phyloP scores from a whole-genome alignment of 2,329 filamentous ascomycete species.

The Sclerotinia sclerotiorum region DNA sequence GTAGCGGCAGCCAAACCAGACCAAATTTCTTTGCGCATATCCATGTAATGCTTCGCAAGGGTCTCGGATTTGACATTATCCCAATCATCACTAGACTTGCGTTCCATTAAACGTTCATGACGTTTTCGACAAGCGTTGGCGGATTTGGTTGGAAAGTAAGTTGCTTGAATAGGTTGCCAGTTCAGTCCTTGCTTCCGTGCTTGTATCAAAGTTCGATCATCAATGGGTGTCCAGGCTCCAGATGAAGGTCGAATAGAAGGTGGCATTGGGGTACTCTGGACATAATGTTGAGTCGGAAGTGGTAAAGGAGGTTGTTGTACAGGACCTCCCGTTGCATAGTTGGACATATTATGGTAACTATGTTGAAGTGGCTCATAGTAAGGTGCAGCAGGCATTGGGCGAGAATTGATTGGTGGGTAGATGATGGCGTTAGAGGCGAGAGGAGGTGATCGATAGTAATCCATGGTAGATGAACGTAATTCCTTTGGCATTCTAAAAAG shows the following conservation, averaged over 20 bases:
- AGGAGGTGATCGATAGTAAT: conserved; percentile 25
- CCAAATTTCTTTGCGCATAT: conserved; percentile 80
- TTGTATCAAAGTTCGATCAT: conserved; percentile 71
- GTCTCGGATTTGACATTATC: conserved; percentile 72
- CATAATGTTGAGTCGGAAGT: conserved; percentile 22
- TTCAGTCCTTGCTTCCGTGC: conserved; percentile 75
- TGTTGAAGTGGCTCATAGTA: conserved; percentile 25
- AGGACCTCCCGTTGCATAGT: conserved; percentile 26
- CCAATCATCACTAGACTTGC: conserved; percentile 61
- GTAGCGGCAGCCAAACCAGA: conserved; percentile 66
- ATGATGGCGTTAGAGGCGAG: conserved; percentile 13
- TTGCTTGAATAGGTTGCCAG: conserved; percentile 77
- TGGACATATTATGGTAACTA: conserved; percentile 19
- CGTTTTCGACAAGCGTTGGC: conserved; percentile 77
- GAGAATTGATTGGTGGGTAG: conserved; percentile 20
- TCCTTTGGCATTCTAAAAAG: conserved; percentile 23
- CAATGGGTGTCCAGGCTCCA: conserved; percentile 69
- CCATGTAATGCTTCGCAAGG: conserved; percentile 76
- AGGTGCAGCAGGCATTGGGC: not conserved
- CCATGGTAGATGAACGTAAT: conserved; percentile 8
- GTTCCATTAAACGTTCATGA: conserved; percentile 80
- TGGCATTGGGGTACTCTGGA: conserved; percentile 15
- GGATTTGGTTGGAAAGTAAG: conserved; percentile 75
- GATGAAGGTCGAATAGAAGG: conserved; percentile 52
- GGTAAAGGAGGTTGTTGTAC: conserved; percentile 27